phyloP scores from a whole-genome alignment of 2,329 filamentous ascomycete genomes.

The Grosmannia penicillata region DNA sequence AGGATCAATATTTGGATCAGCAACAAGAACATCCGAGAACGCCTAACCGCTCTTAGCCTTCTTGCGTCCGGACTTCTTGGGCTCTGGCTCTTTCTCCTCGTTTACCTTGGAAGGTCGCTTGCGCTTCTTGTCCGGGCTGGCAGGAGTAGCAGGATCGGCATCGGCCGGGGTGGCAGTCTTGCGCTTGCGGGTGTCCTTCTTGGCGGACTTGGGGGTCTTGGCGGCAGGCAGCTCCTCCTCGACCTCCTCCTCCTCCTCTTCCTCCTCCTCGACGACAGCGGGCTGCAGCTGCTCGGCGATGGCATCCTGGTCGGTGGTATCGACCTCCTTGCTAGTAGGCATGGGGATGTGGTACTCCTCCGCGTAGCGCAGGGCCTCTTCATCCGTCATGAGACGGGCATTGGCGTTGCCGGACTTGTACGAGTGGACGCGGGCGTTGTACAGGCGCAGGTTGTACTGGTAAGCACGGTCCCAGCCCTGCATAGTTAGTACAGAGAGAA shows the following conservation, averaged over 20 bases:
- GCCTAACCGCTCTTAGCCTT: conserved; percentile 31
- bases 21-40: conserved; percentile 13
- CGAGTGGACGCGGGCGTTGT: conserved; percentile 49
- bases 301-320: conserved; percentile 34
- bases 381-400: conserved; percentile 46
- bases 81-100: conserved; percentile 37
- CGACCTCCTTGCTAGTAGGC: conserved; percentile 31
- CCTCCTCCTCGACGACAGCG: conserved; percentile 27
- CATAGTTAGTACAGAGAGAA: background rate
- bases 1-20: conserved; percentile 17
- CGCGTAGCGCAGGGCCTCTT: conserved; percentile 46
- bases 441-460: conserved; percentile 51
- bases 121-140: conserved; percentile 49
- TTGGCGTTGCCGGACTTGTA: conserved; percentile 45
- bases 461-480: conserved; percentile 51
- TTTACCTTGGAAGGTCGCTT: conserved; percentile 42
- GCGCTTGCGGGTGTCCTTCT: conserved; percentile 34
- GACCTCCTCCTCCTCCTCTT: conserved; percentile 21
- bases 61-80: conserved; percentile 45
- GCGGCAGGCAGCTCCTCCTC: conserved; percentile 28
- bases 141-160: conserved; percentile 23
- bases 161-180: conserved; percentile 37
- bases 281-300: conserved; percentile 44
- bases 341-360: conserved; percentile 40
- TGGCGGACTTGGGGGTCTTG: conserved; percentile 45